Evolutionary conservation across 2,329 filamentous ascomycete genomes (phyloP).

Genomic region (Proliferodiscus dingleyae): DNA sequence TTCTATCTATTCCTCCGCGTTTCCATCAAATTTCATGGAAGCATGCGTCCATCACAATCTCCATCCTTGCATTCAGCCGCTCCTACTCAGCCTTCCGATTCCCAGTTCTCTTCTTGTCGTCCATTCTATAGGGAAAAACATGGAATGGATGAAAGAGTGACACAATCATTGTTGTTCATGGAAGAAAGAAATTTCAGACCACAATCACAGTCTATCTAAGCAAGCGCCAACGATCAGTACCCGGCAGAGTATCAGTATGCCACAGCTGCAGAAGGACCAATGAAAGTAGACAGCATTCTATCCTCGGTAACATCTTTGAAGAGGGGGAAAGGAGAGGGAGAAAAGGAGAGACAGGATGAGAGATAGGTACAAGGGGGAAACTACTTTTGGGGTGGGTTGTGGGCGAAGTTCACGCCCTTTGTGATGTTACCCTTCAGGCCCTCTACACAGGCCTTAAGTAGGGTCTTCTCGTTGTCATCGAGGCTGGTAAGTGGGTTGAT

Average conservation of each 20-base stretch:
- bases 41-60: too few species aligned
- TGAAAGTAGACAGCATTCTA: slow-evolving; percentile 4
- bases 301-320: background rate
- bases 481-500: slow-evolving; percentile 71
- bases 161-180: too few species aligned
- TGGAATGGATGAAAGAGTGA: too few species aligned
- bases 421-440: slow-evolving; percentile 89
- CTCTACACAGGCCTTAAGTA: slow-evolving; percentile 69
- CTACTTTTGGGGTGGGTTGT: slow-evolving; percentile 88
- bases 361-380: slow-evolving; percentile 35
- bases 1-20: too few species aligned
- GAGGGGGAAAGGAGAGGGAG: slow-evolving; percentile 4
- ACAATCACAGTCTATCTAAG: slow-evolving; percentile 43
- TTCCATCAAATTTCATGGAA: too few species aligned
- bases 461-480: slow-evolving; percentile 82
- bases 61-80: too few species aligned
- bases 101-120: too few species aligned
- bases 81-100: too few species aligned
- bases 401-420: slow-evolving; percentile 87
- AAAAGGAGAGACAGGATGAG: slow-evolving; percentile 7
- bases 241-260: background rate
- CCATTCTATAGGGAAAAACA: too few species aligned
- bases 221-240: slow-evolving; percentile 30
- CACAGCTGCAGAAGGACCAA: background rate
- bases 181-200: slow-evolving; percentile 23